These are phyloP conservation scores for Alternaria triticimaculans DNA, from an alignment of 2,329 filamentous ascomycete species.

Conservation along the genomic window DNA sequence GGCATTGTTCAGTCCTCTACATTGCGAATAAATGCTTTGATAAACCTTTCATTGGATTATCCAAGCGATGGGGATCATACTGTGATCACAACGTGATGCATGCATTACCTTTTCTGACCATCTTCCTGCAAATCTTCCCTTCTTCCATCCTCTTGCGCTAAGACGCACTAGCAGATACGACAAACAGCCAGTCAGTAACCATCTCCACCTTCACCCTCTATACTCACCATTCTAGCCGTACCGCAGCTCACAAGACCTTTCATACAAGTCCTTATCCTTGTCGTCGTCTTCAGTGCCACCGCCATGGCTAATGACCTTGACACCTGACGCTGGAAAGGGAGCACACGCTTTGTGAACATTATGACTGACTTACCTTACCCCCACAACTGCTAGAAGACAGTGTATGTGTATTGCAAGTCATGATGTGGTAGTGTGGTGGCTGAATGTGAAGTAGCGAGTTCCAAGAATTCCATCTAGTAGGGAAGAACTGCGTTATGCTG, in stretches of 20 bases:
- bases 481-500: neutral
- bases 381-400: neutral
- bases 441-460: neutral
- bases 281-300: neutral
- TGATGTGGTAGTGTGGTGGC: neutral
- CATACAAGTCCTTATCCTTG: neutral
- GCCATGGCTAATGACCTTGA: neutral
- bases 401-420: neutral
- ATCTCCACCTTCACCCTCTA: neutral
- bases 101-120: neutral
- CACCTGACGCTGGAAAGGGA: neutral
- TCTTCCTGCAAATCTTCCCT: neutral
- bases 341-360: neutral
- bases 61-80: neutral
- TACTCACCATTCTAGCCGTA: neutral
- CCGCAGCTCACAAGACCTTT: neutral
- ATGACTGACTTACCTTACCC: neutral
- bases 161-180: neutral
- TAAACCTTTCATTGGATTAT: neutral
- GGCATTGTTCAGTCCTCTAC: neutral
- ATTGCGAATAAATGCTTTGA: neutral
- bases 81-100: neutral
- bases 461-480: neutral
- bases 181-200: neutral
- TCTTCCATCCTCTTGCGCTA: neutral